These are phyloP conservation scores for Quercus mongolica DNA, from an alignment of 306 rosid genomes.

Conservation along the genomic window DNA sequence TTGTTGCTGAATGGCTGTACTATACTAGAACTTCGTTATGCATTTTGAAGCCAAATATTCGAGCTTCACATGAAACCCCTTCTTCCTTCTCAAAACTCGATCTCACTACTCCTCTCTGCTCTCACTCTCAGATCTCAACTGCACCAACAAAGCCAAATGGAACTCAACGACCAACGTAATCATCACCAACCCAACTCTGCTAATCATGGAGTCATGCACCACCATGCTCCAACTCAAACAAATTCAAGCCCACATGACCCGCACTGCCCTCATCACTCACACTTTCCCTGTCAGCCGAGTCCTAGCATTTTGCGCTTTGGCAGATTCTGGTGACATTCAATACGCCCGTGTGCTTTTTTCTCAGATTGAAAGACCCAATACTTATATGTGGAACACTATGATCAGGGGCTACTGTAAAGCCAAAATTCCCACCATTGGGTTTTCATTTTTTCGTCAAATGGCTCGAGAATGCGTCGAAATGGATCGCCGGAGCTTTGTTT, in stretches of 20 bases:
- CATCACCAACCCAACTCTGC: slow-evolving; percentile 62
- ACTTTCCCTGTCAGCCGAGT: slow-evolving; percentile 66
- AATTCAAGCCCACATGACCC: slow-evolving; percentile 76
- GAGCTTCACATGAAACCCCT: too few species aligned
- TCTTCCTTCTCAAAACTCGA: too few species aligned
- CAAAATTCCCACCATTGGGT: slow-evolving; percentile 9
- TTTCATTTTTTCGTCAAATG: too few species aligned
- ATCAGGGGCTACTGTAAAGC: slow-evolving; percentile 52
- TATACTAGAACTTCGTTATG: too few species aligned
- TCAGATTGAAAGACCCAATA: slow-evolving; percentile 46
- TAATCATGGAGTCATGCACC: slow-evolving; percentile 63
- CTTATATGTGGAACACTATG: slow-evolving; percentile 82
- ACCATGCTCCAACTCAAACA: slow-evolving; percentile 61
- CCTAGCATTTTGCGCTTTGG: slow-evolving; percentile 72
- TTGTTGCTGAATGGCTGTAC: too few species aligned
- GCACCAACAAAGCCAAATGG: slow-evolving; percentile 39
- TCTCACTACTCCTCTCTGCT: background rate
- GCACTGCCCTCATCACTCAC: slow-evolving; percentile 52
- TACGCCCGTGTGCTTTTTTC: slow-evolving; percentile 38
- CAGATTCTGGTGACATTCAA: slow-evolving; percentile 50
- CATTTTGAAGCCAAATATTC: too few species aligned
- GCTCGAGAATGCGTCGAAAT: too few species aligned
- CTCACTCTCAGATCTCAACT: background rate
- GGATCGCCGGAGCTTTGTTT: slow-evolving; percentile 49
- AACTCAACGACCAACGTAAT: slow-evolving; percentile 58